Evolutionary conservation across 495 filamentous ascomycete species (phyloP).

Genomic region (Aspergillus biplanus): DNA sequence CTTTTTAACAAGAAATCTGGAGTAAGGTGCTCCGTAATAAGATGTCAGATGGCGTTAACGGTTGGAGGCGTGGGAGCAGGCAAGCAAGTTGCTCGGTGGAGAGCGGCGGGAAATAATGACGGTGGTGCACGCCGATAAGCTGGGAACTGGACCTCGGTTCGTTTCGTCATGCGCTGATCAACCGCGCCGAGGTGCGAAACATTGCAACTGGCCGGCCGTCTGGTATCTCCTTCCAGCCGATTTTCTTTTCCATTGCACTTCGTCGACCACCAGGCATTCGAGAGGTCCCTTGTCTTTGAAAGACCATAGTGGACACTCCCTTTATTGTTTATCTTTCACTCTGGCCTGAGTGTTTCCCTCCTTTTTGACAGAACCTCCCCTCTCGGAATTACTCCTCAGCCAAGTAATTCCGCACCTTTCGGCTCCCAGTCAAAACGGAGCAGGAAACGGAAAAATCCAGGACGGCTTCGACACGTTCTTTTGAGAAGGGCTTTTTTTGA

Average conservation of each 20-base stretch:
- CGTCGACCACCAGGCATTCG: neutral
- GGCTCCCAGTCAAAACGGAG: conserved; percentile 18
- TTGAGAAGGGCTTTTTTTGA: neutral
- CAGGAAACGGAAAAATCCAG: neutral
- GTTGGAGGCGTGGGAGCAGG: neutral
- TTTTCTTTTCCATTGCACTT: conserved; percentile 16
- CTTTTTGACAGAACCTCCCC: conserved; percentile 9
- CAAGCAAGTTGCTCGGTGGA: conserved; percentile 17
- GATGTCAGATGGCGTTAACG: neutral
- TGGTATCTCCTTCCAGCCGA: conserved; percentile 16
- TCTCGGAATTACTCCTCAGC: conserved; percentile 7
- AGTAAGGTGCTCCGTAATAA: neutral
- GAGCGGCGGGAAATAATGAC: conserved; percentile 22
- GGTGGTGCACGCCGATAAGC: conserved; percentile 15
- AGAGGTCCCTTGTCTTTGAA: neutral
- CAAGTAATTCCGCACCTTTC: conserved; percentile 15
- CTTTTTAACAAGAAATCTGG: neutral
- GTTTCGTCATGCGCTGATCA: conserved; percentile 32
- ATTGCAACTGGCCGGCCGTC: conserved; percentile 9
- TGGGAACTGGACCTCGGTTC: conserved; percentile 41
- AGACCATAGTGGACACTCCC: neutral
- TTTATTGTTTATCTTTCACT: neutral
- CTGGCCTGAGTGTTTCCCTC: conserved; percentile 8
- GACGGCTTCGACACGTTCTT: neutral
- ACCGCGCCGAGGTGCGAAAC: conserved; percentile 40